Evolutionary conservation across 495 filamentous ascomycete species (phyloP), one percentile per base, ranked within the genome.

Genomic region (Tuber calosporum): DNA sequence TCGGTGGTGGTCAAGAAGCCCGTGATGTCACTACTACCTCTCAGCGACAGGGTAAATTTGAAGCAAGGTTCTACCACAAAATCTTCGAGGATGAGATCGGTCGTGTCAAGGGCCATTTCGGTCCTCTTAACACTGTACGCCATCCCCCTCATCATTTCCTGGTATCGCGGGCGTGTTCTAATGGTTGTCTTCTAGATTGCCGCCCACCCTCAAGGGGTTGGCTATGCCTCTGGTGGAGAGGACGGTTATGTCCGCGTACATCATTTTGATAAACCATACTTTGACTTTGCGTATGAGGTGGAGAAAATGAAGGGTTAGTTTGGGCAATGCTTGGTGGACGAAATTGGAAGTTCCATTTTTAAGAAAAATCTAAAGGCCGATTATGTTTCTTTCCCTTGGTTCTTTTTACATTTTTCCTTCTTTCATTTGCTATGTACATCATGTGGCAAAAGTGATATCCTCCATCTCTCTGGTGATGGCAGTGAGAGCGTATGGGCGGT

Each of bases 21-120:
- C 97, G 97, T 92, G 95, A 97, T 83, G 95, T 99, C 83, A 99
- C 95, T n/a, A 96, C 92, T 26, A 99, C 95, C 58, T 90, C 90
- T 39, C 89, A 92, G 17, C 88, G 95, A 68, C 95, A 98, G 84
- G 95, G 95, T 83, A 97, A 97, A 84, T 99, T 99, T 86, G 95
- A 99, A 83, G 96, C 95, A 37, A 88, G 95, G 69, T 97, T 99
- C 87, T 99, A 96, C 87, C 95, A 99, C 88, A 97, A 94, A 86
- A 89, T 99, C 80, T 97, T 99, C 83, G 93, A 96, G 84, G 94
- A 97, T 82, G 95, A 99, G 87, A 96, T 97, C 82, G 96, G 95
- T 75, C 89, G 95, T 83, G 95, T 99, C 76, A 87, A 93, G 79
- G 95, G 95, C 67, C 95, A 99, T 84, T 99, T 99, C 84, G 95